A percentile compares a stretch with the other conserved stretches of the same genome.
These are phyloP conservation scores for Macadamia tetraphylla DNA, from an alignment of 164 flowering plant species.

Conservation along the genomic window DNA sequence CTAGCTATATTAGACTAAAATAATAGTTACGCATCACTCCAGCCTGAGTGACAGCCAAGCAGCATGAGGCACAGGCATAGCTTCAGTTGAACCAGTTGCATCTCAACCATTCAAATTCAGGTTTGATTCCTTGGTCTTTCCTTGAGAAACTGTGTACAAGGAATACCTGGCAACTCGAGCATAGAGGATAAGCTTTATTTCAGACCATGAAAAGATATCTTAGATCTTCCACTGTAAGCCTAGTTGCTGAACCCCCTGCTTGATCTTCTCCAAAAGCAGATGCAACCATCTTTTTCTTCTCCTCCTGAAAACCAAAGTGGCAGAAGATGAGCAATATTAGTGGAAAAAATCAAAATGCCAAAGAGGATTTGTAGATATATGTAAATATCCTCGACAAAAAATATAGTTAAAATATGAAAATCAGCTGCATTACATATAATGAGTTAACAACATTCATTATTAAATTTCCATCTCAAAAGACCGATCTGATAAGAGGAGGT, in stretches of 20 bases:
- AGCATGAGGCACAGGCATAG: conserved; percentile 10
- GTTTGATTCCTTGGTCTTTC: background rate
- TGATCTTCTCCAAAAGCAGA: conserved; percentile 96
- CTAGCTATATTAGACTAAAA: background rate
- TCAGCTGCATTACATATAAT: too few species aligned
- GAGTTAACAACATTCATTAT: too few species aligned
- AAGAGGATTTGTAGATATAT: too few species aligned
- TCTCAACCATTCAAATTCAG: background rate
- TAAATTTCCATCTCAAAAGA: too few species aligned
- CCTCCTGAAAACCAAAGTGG: conserved; percentile 42
- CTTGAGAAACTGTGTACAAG: conserved; percentile 2
- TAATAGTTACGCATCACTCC: conserved; percentile 3
- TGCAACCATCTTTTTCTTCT: conserved; percentile 93
- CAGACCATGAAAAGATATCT: conserved; percentile 64
- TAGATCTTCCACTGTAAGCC: conserved; percentile 81
- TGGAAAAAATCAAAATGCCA: too few species aligned
- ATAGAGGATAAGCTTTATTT: background rate
- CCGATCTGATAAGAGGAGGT: too few species aligned
- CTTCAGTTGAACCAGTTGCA: background rate
- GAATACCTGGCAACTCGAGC: background rate
- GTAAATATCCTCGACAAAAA: too few species aligned
- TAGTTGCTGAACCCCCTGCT: conserved; percentile 49
- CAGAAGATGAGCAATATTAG: too few species aligned
- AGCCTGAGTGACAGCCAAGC: background rate
- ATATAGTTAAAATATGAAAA: too few species aligned